Conservation (phyloP, 2,329 filamentous ascomycete species). For the Fusarium xyrophilum region DNA sequence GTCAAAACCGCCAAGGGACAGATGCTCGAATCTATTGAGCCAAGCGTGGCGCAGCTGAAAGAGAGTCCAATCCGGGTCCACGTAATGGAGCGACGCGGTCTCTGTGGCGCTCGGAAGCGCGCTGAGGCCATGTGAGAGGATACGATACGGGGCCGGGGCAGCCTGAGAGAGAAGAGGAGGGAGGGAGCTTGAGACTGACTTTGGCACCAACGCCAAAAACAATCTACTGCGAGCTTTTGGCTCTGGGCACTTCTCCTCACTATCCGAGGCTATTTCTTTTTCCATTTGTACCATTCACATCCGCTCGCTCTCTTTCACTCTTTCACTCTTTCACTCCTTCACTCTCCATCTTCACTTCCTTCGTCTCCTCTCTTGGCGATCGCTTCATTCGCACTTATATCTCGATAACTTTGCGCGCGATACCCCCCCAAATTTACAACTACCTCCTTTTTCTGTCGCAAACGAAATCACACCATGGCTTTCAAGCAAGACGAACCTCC, state of each 20-base stretch:
- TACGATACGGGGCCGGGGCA: background rate
- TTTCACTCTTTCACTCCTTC: background rate
- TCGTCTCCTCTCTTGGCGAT: background rate
- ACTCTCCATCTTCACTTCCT: background rate
- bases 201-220: conserved; percentile 30
- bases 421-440: background rate
- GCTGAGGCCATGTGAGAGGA: conserved; percentile 36
- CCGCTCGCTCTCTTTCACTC: conserved; percentile 1
- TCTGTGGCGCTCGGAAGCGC: conserved; percentile 33
- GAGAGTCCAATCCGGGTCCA: conserved; percentile 32
- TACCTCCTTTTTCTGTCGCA: conserved; percentile 11
- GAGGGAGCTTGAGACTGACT: conserved; percentile 25
- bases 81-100: conserved; percentile 39
- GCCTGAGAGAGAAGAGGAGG: conserved; percentile 3
- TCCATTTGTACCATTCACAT: conserved; percentile 22
- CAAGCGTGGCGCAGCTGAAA: conserved; percentile 47
- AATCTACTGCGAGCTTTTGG: conserved; percentile 20
- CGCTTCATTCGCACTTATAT: background rate
- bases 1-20: conserved; percentile 24
- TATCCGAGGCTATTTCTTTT: conserved; percentile 5
- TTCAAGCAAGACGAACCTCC: conserved; percentile 59
- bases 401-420: background rate
- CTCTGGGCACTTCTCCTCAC: conserved; percentile 16
- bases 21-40: conserved; percentile 22
- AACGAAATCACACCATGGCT: conserved; percentile 30